Evolutionary conservation across 106 monocot genomes (phyloP), one percentile per base, ranked within the genome.

Genomic region (Gastrodia elata): DNA sequence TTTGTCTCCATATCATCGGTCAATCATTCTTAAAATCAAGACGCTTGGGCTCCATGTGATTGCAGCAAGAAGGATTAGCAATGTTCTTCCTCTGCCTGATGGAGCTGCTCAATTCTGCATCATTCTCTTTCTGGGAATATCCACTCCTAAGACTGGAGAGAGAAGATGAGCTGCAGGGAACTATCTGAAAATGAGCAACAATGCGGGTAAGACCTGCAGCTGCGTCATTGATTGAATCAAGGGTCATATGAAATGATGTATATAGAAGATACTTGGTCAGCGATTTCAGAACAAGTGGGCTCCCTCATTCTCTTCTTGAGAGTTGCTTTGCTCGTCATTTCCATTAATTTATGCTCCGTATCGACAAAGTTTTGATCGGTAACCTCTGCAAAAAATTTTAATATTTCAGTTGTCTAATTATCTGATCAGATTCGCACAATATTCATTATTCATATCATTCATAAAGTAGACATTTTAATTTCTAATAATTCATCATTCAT

Each of bases 291-390:
- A 18, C n/a, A 2, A 67, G 67, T 2, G 18, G 67, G 6, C 38
- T 37, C 22, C 18, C 70, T 70, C 15, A 26, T 4, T 70, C 70
- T 10, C 42, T 70, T 70, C 15, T 70, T 70, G 27, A n/a, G 11
- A 26, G 27, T 13, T 26, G 26, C 3, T 40, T n/a, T 67, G n/a
- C 70, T 42, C 25, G 70, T 39, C 26, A 11, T 13, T 70, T 70
- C 70, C 15, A 14, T 22, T 38, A 18, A 4, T 67, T 67, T 13
- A 38, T 38, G n/a, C 25, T 42, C 70, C 8, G 26, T 70, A 43
- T 70, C 70, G 2, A 57, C 43, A 64, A 78, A 78, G 64, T 78
- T 78, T 36, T 78, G 77, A 44, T 72, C 71, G 34, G 71, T 71
- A 34, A 71, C 71, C 77, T 78, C 77, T 78, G 71, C 5, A 64